Evolutionary conservation across 1,139 yeast genomes (phyloP).

Genomic region (Ashbya aceris): DNA sequence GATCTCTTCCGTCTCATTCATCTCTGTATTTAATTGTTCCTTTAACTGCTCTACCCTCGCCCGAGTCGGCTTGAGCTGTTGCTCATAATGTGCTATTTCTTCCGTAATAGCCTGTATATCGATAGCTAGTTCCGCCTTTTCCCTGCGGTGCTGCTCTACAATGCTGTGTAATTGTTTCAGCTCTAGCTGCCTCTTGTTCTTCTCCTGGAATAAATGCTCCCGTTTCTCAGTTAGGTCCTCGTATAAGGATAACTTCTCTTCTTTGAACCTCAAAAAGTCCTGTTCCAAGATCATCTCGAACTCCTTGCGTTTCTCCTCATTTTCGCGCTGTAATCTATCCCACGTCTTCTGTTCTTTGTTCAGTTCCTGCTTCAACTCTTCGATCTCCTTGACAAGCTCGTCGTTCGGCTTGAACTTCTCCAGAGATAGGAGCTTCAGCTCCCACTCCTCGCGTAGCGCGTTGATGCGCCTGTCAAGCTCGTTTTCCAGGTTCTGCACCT

Average conservation of each 20-base stretch:
- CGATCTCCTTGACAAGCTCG: slow-evolving; percentile 14
- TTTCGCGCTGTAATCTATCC: slow-evolving; percentile 10
- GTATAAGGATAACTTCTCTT: slow-evolving; percentile 11
- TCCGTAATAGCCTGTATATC: slow-evolving; percentile 9
- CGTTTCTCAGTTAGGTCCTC: slow-evolving; percentile 6
- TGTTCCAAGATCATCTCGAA: slow-evolving; percentile 10
- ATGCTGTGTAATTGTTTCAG: slow-evolving; percentile 1
- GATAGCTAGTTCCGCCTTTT: slow-evolving; percentile 6
- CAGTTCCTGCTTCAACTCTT: slow-evolving; percentile 13
- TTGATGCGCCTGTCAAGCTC: slow-evolving; percentile 13
- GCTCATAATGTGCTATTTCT: slow-evolving; percentile 9
- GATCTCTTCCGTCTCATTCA: slow-evolving; percentile 9
- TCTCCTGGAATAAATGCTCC: slow-evolving; percentile 2
- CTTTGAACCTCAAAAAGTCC: slow-evolving; percentile 13
- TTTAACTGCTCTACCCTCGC: slow-evolving; percentile 8
- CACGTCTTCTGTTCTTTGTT: slow-evolving; percentile 9
- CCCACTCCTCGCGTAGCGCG: slow-evolving; percentile 13
- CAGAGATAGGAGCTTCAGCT: slow-evolving; percentile 13
- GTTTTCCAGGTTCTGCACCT: slow-evolving; percentile 16
- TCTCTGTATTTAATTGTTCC: slow-evolving; percentile 8
- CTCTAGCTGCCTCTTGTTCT: slow-evolving; percentile 1
- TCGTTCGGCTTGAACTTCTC: slow-evolving; percentile 18
- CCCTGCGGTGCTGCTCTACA: slow-evolving; percentile 4
- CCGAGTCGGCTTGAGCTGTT: slow-evolving; percentile 10
- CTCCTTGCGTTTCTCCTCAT: slow-evolving; percentile 8